A percentile compares a stretch with the other conserved stretches of the same genome.
Evolutionary conservation across 495 filamentous ascomycete genomes (phyloP).

Genomic region (Poronia punctata): DNA sequence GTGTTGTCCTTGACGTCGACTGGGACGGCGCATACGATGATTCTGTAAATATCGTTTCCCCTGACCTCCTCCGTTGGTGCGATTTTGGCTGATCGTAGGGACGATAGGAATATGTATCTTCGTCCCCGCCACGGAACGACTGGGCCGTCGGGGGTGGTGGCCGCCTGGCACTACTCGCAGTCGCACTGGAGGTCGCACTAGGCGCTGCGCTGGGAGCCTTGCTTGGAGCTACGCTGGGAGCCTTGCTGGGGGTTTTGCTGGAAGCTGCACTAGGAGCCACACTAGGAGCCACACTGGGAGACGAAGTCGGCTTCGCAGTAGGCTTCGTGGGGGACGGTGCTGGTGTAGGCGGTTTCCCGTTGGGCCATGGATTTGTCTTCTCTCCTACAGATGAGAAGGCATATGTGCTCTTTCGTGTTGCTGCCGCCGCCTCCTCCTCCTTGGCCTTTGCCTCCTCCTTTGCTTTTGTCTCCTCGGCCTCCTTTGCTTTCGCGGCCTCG

Average conservation of each 20-base stretch:
- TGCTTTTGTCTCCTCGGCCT: slow-evolving; percentile 20
- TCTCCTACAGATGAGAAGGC: slow-evolving; percentile 50
- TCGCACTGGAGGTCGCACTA: slow-evolving; percentile 25
- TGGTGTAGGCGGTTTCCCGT: slow-evolving; percentile 35
- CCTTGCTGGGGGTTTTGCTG: slow-evolving; percentile 27
- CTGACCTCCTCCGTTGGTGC: slow-evolving; percentile 46
- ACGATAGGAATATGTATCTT: slow-evolving; percentile 68
- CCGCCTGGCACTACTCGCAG: slow-evolving; percentile 35
- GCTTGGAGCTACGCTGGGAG: slow-evolving; percentile 23
- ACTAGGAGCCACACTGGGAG: slow-evolving; percentile 14
- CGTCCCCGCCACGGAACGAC: slow-evolving; percentile 54
- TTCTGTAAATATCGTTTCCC: slow-evolving; percentile 67
- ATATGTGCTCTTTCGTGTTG: slow-evolving; percentile 30
- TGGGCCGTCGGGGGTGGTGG: slow-evolving; percentile 54
- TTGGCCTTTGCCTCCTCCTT: slow-evolving; percentile 24
- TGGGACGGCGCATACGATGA: slow-evolving; percentile 77
- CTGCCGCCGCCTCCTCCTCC: slow-evolving; percentile 12
- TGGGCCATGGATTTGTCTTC: slow-evolving; percentile 51
- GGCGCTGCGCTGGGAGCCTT: slow-evolving; percentile 29
- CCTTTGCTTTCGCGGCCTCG: slow-evolving; percentile 15
- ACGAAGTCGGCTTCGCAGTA: slow-evolving; percentile 20
- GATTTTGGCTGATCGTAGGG: slow-evolving; percentile 71
- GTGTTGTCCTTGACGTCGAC: slow-evolving; percentile 77
- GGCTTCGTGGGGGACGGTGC: slow-evolving; percentile 17
- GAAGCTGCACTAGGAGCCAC: slow-evolving; percentile 31